A percentile compares a stretch with the other conserved stretches of the same genome.
phyloP scores from a whole-genome alignment of 1,139 yeast species.

The Saccharomyces hybrid region DNA sequence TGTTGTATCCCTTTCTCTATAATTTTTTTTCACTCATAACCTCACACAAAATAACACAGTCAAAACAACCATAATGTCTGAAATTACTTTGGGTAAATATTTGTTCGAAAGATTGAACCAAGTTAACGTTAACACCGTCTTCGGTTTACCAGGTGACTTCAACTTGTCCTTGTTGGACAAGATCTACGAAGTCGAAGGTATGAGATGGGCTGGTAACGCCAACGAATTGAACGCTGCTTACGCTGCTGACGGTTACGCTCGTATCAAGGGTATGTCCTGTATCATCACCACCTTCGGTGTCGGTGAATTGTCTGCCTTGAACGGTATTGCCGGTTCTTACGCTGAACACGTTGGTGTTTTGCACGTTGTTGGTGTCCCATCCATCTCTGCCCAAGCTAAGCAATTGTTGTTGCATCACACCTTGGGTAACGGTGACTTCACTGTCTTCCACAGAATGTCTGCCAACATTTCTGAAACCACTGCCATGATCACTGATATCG shows the following conservation, averaged over 20 bases:
- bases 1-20: constrained; percentile 2
- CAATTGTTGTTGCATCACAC: constrained; percentile 57
- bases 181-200: constrained; percentile 50
- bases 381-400: constrained; percentile 57
- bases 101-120: constrained; percentile 53
- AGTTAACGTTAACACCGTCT: constrained; percentile 47
- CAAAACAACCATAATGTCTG: constrained; percentile 28
- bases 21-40: neutral
- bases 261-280: constrained; percentile 54
- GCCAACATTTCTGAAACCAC: constrained; percentile 61
- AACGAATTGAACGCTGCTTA: constrained; percentile 68
- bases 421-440: constrained; percentile 78
- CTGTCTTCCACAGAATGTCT: constrained; percentile 71
- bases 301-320: constrained; percentile 79
- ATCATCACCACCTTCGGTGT: constrained; percentile 72
- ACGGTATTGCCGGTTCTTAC: constrained; percentile 77
- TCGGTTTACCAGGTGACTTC: constrained; percentile 68
- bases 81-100: constrained; percentile 50
- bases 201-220: constrained; percentile 65
- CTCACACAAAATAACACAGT: constrained; percentile 5
- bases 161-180: constrained; percentile 57
- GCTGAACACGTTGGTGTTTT: constrained; percentile 74
- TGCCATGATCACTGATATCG: constrained; percentile 53
- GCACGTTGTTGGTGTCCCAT: constrained; percentile 77
- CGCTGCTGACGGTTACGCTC: constrained; percentile 65